Base-by-base conservation (phyloP, 2,329 filamentous ascomycete species). In the Beauveria australis region DNA sequence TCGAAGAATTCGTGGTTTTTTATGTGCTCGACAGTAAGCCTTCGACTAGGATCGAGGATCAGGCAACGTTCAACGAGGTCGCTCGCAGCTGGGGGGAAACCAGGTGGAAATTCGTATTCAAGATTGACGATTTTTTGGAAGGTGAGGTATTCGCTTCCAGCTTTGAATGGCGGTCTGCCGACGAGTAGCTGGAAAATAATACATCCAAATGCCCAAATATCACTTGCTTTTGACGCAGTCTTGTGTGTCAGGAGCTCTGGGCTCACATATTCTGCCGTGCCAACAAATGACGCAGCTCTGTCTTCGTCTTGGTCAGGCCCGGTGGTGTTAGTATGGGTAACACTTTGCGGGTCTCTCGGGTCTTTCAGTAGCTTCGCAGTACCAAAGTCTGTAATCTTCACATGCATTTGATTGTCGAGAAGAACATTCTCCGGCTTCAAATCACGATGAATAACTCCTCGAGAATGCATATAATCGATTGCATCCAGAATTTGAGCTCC, bases 361-460 rank as follows among this genome's bases (percentile, higher is more conserved):
- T 76, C 74, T 58, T 66, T 68, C 51, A 99, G 79, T 64, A 99
- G 85, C 73, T 97, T 97, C n/a, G 94, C 94, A 0, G 94, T 99
- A 47, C 94, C 94, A 71, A 99, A 99, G 74, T 99, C 94, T 8
- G 94, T 99, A 65, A 99, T 97, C 73, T 99, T 99, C 75, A 97
- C 88, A 69, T 97, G 91, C 89, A 97, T 95, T 69, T 96, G 89
- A 65, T 92, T 89, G 72, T 99, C 94, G 43, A 99, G 80, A 7
- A 99, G 82, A 4, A 99, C 92, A 66, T 99, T 99, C 72, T 99
- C 94, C 0, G 94, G 94, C 71, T 99, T 99, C 65, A 99, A 75
- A 71, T 99, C 94, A 65, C 94, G 89, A 73, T 99, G 94, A 63
- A 99, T 97, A 26, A 99, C 92, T 24, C 93, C 94, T 64, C 91